Evolutionary conservation across 2,329 filamentous ascomycete genomes (phyloP).

Genomic region (Cordyceps javanica): DNA sequence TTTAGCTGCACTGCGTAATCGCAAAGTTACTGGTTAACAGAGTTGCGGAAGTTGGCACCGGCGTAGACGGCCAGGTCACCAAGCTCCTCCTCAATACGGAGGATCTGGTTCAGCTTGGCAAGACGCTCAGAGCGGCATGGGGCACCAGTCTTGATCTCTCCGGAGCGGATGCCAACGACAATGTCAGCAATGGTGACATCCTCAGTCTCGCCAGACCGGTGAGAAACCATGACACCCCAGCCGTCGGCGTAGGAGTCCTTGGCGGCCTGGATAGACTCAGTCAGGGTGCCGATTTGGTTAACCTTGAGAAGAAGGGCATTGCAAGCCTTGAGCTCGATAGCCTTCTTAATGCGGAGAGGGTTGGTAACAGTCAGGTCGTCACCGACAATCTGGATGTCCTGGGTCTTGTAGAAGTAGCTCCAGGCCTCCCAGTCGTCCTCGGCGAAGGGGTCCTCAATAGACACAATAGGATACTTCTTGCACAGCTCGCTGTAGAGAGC

Average conservation of each 20-base stretch:
- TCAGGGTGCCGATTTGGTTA: constrained; percentile 99
- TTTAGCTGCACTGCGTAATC: not conserved
- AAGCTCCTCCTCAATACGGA: constrained; percentile 99
- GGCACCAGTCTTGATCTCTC: constrained; percentile 98
- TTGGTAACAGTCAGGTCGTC: constrained; percentile 99
- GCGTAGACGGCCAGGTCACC: constrained; percentile 87
- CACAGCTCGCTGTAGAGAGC: constrained; percentile 80
- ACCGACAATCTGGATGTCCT: constrained; percentile 96
- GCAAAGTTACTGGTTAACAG: constrained; percentile 72
- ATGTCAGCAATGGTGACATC: constrained; percentile 99
- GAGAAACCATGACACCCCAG: constrained; percentile 99
- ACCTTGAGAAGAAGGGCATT: constrained; percentile 98
- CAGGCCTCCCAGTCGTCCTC: constrained; percentile 99
- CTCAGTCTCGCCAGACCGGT: constrained; percentile 98
- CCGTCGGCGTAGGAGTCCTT: constrained; percentile 94
- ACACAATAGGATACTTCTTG: constrained; percentile 97
- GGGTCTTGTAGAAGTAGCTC: constrained; percentile 99
- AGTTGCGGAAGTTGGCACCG: constrained; percentile 83
- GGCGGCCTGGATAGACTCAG: constrained; percentile 97
- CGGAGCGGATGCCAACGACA: constrained; percentile 89
- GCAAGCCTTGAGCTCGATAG: constrained; percentile 97
- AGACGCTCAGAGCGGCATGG: constrained; percentile 95
- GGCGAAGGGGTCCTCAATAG: constrained; percentile 97
- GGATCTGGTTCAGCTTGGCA: constrained; percentile 99
- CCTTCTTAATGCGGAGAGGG: constrained; percentile 98